Base-by-base conservation (phyloP, 1,284 basidiomycete genomes). In the Ganoderma multipileum region DNA sequence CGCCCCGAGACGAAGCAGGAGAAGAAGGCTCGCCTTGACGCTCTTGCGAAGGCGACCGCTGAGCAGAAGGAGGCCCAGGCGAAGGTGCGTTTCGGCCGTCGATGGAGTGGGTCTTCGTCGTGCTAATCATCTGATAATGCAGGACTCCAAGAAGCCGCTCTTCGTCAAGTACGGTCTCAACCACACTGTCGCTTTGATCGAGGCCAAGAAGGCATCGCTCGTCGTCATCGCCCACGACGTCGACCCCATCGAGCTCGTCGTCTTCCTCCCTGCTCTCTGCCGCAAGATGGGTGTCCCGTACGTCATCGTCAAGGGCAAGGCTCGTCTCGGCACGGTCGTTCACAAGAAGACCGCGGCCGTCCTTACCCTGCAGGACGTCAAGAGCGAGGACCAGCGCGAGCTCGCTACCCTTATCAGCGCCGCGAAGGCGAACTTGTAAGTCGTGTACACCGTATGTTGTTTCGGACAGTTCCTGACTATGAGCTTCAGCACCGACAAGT, bases 221-320 rank as follows among this genome's bases (percentile, higher is more conserved):
- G 97, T 99, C 76, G 90, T 97, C 83, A 98, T 99, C 77, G 96
- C 95, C 67, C 96, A 98, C 81, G 97, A 99, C 83, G 97, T 99
- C 74, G 97, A 99, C 88, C 97, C 97, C 66, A 97, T 99, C 73
- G 97, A 99, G 84, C 93, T 99, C 77, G 96, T 97, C 75, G 90
- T 99, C 84, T 99, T 96, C 93, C 88, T 99, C 70, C 97, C 97
- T 71, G 96, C 97, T 69, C 92, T 99, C 73, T 99, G 97, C 88
- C 91, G 96, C 83, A 98, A 98, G 92, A 98, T 98, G 96, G 97
- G 96, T 81, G 91, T 98, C 61, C 96, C 96, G 42, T 99, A 99
- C 85, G 95, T 97, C 74, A 98, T 99, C 77, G 96, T 98, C 79
- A 98, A 98, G 89, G 93, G 92, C 85, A 99, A 98, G 87, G 94